Base-by-base conservation (phyloP, 2,329 filamentous ascomycete genomes). In the Aureobasidium lini region DNA sequence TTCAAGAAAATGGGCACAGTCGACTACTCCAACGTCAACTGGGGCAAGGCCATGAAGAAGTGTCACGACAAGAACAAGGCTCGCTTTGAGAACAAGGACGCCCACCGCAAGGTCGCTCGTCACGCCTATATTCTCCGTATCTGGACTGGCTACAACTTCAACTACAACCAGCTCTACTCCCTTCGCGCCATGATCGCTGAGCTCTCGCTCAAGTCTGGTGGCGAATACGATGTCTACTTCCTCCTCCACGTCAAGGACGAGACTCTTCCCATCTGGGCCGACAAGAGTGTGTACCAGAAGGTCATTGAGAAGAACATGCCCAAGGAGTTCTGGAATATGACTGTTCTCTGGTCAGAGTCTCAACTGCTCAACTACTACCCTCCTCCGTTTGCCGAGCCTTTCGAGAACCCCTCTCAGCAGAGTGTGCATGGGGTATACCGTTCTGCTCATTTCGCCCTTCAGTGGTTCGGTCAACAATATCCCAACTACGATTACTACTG, bases 331-430 rank as follows among this genome's bases (percentile, higher is more conserved):
- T 87, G 83, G 65, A 89, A 89, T 48, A 85, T 99, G 69, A 89
- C 89, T 18, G 95, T 89, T 0, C 80, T 97, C 6, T 99, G 94
- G 94, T 94, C 90, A 0, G 91, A 95, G 72, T 87, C 88, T 28
- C 91, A 96, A 73, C 96, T 97, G 91, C 80, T 87, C 57, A 83
- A 91, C 60, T 81, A 95, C 66, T 99, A 97, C 73, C 88, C 94
- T 56, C 90, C 88, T 50, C 85, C 96, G 29, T 86, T 90, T 68
- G 90, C 95, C 63, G 84, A 88, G 47, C 91, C 85, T 72, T 80
- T 81, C 64, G 80, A 81, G 60, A 82, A 88, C 53, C 80, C 95
- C 59, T 76, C 76, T 47, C 75, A 74, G 49, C 72, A 72, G 11
- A 88, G 89, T 1, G 85, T 96, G 0, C 92, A 97, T 71, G 92